These are phyloP conservation scores for Candida anutae DNA, from an alignment of 1,139 yeast genomes.

Conservation along the genomic window DNA sequence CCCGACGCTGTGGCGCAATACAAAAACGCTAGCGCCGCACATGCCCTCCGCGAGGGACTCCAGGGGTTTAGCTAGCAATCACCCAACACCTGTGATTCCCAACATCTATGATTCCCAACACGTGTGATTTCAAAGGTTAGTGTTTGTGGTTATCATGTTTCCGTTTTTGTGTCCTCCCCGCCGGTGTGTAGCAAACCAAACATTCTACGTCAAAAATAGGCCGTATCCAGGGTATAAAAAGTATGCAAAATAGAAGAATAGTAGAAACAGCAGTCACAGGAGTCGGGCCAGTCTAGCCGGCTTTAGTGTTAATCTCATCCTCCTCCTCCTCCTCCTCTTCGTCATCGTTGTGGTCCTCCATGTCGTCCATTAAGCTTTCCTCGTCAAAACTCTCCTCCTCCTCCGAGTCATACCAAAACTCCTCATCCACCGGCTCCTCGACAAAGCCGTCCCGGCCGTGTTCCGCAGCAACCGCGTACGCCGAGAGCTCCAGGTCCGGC, in stretches of 20 bases:
- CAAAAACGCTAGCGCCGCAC: conserved; percentile 29
- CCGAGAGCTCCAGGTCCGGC: conserved; percentile 59
- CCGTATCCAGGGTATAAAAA: conserved; percentile 1
- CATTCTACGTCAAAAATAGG: too few relatives aligned
- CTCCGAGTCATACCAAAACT: conserved; percentile 78
- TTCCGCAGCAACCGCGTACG: conserved; percentile 45
- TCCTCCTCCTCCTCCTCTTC: conserved; percentile 54
- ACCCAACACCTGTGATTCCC: too few relatives aligned
- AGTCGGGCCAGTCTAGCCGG: background rate
- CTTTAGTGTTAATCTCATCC: too few relatives aligned
- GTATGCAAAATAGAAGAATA: background rate
- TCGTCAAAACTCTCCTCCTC: conserved; percentile 47
- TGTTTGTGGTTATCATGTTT: too few relatives aligned
- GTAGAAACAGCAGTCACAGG: conserved; percentile 1
- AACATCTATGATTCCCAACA: too few relatives aligned
- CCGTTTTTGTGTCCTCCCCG: too few relatives aligned
- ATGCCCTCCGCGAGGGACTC: conserved; percentile 26
- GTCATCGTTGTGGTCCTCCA: conserved; percentile 48
- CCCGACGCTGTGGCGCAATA: conserved; percentile 38
- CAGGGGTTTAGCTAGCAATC: conserved; percentile 15
- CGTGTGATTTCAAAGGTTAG: too few relatives aligned
- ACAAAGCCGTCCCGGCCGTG: conserved; percentile 30
- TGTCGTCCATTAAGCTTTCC: conserved; percentile 45
- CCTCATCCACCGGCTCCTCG: conserved; percentile 72
- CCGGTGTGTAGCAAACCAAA: too few relatives aligned